Evolutionary conservation across 768 basidiomycete species (phyloP).

Genomic region (Russula vinacea): DNA sequence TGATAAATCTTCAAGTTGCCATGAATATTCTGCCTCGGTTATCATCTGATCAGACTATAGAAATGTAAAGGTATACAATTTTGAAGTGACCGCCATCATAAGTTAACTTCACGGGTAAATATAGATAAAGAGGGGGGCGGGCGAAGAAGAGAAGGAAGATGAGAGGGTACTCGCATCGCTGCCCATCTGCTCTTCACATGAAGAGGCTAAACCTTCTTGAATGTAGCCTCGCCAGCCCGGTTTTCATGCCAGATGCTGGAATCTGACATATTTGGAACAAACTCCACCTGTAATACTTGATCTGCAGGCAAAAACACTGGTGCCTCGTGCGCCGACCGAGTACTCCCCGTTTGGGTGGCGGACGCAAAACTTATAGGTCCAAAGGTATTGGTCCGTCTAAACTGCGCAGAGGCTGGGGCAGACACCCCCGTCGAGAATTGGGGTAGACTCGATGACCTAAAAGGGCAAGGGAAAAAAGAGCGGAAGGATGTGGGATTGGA

Average conservation of each 20-base stretch:
- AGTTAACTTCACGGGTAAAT: not conserved
- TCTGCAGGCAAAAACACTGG: constrained; percentile 5
- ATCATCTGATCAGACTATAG: not conserved
- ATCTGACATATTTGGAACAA: constrained; percentile 1
- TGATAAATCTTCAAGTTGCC: not conserved
- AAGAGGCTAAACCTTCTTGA: not conserved
- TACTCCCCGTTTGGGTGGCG: not conserved
- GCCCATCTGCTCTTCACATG: not conserved
- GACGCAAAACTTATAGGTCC: not conserved
- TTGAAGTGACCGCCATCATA: not conserved
- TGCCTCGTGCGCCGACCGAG: not conserved
- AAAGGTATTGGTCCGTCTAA: not conserved
- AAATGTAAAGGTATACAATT: not conserved
- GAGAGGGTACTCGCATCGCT: not conserved
- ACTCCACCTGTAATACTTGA: constrained; percentile 1
- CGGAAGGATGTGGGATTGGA: not conserved
- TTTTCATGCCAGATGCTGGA: not conserved
- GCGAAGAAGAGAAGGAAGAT: not conserved
- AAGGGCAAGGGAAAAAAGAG: not conserved
- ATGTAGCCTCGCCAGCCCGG: too few species aligned
- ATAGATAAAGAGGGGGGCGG: not conserved
- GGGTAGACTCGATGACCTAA: constrained; percentile 3
- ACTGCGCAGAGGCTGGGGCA: not conserved
- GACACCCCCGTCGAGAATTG: not conserved
- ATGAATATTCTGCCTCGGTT: not conserved